Evolutionary conservation across 2,329 filamentous ascomycete genomes (phyloP).

Genomic region (Cladorrhinum sp.): DNA sequence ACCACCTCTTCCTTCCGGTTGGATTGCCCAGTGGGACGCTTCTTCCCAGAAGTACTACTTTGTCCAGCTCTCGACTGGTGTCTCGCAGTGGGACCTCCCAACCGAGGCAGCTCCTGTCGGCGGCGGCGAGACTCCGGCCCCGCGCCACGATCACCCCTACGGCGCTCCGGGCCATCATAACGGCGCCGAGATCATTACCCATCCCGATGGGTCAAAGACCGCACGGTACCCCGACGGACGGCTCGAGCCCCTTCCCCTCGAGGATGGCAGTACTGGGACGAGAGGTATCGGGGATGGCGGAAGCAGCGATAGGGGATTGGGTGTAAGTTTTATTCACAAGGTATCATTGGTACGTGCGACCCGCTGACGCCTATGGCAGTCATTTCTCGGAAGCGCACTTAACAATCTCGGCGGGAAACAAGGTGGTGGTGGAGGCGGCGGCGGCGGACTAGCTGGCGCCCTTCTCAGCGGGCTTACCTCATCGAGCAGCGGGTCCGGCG

Average conservation of each 20-base stretch:
- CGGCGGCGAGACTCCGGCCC: constrained; percentile 54
- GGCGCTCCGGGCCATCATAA: constrained; percentile 42
- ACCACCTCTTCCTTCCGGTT: constrained; percentile 60
- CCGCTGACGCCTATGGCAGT: constrained; percentile 20
- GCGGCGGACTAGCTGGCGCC: constrained; percentile 43
- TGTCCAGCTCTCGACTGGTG: constrained; percentile 68
- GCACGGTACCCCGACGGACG: constrained; percentile 59
- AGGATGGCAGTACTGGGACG: constrained; percentile 29
- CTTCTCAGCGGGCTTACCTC: constrained; percentile 40
- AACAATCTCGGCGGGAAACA: constrained; percentile 36
- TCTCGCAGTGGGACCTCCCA: constrained; percentile 72
- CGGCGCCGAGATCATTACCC: constrained; percentile 54
- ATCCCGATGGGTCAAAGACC: constrained; percentile 61
- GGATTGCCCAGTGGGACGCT: constrained; percentile 69
- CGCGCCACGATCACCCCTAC: constrained; percentile 59
- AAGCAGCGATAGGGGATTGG: constrained; percentile 55
- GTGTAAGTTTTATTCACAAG: constrained; percentile 48
- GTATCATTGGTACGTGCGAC: not conserved
- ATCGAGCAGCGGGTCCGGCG: constrained; percentile 3
- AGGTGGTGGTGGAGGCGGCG: constrained; percentile 33
- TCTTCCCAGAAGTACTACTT: constrained; percentile 65
- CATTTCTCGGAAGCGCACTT: constrained; percentile 57
- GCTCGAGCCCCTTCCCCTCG: constrained; percentile 54
- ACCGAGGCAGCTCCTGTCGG: constrained; percentile 61
- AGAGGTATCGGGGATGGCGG: constrained; percentile 39